Percentiles rank a stretch among this genome's conserved stretches.
phyloP scores from a whole-genome alignment of 2,329 filamentous ascomycete species.

The Alternaria brassicae region DNA sequence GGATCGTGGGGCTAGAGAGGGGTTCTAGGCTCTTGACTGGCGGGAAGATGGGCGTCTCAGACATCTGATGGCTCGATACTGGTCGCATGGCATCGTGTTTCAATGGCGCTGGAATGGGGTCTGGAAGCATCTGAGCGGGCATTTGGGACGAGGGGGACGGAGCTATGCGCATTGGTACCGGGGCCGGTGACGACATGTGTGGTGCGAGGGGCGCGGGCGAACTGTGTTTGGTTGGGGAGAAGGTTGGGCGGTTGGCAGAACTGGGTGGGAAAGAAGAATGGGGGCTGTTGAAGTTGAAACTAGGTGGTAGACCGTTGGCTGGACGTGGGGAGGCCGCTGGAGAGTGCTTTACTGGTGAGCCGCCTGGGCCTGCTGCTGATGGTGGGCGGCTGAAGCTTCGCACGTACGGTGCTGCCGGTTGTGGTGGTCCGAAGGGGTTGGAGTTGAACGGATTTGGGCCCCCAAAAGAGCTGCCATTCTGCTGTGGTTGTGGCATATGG shows the following conservation, averaged over 20 bases:
- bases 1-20: slow-evolving; percentile 62
- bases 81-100: slow-evolving; percentile 54
- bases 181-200: slow-evolving; percentile 45
- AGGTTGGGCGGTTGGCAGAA: slow-evolving; percentile 41
- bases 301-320: slow-evolving; percentile 39
- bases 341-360: slow-evolving; percentile 48
- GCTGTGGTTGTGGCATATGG: slow-evolving; percentile 30
- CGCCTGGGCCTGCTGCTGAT: slow-evolving; percentile 36
- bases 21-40: slow-evolving; percentile 66
- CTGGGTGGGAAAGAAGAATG: slow-evolving; percentile 57
- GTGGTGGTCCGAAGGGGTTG: slow-evolving; percentile 29
- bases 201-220: slow-evolving; percentile 46
- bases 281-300: slow-evolving; percentile 50
- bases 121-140: slow-evolving; percentile 45
- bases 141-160: slow-evolving; percentile 39
- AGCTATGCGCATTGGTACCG: slow-evolving; percentile 35
- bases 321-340: slow-evolving; percentile 46
- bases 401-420: slow-evolving; percentile 26
- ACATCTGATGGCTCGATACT: slow-evolving; percentile 42
- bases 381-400: slow-evolving; percentile 44
- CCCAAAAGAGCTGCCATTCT: slow-evolving; percentile 40
- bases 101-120: slow-evolving; percentile 54
- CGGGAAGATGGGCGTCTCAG: slow-evolving; percentile 60
- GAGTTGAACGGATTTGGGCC: slow-evolving; percentile 24
- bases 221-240: slow-evolving; percentile 50